Evolutionary conservation across 2,329 filamentous ascomycete genomes (phyloP), one percentile per base, ranked within the genome.

Genomic region (Scolecobasidium constrictum): DNA sequence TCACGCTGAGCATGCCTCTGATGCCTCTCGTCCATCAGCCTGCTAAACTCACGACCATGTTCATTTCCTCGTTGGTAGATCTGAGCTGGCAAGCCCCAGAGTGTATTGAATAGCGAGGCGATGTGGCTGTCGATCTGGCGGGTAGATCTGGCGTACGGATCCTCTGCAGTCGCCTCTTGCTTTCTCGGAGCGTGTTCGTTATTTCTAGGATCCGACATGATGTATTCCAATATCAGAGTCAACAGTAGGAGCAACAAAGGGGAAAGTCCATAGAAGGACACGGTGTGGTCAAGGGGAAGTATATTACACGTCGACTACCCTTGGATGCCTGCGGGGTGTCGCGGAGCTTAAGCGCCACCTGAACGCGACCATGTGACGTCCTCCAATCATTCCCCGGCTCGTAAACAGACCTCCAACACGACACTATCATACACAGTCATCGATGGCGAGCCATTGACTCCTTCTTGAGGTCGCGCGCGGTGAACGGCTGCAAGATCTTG

Each of bases 31-130:
- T 31, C 26, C 26, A 31, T 9, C 9, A 31, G n/a, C n/a, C 26
- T 31, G 26, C n/a, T 40, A 6, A 38, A 44, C 4, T 19, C 42
- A 15, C 42, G 19, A 16, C 42, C 42, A 17, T 39, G 42, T 9
- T 44, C 42, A 18, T 39, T 44, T 20, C 42, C 42, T 18, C 42
- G 34, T 5, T 40, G 33, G 42, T 44, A 44, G 11, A 44, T 44
- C 5, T 34, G 28, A 11, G 20, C 17, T 3, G 42, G 42, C 17
- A 44, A 22, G 18, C 19, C 23, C 15, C 23, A 38, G 13, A 44
- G 20, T 18, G 21, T 28, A 22, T 22, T 23, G 21, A 44, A 39
- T n/a, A 39, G 35, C 13, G 42, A 5, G 23, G 33, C 18, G 3
- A 39, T 28, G 20, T 31, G 33, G 16, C 36, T 15, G 20, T 34